Conservation (phyloP, 495 filamentous ascomycete species). For the Trichoderma gamsii region DNA sequence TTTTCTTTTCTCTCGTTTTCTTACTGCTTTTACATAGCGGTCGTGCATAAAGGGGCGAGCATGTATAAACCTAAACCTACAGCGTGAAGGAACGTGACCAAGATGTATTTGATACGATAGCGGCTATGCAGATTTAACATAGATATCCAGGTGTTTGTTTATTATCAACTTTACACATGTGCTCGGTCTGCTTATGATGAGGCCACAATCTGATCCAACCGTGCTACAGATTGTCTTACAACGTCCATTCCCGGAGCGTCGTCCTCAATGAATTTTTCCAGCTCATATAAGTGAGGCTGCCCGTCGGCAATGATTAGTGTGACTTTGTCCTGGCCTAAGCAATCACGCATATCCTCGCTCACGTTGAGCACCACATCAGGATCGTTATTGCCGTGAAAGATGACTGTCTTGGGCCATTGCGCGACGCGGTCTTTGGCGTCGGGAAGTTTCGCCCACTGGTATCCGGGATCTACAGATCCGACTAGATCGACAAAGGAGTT, state of each 20-base stretch:
- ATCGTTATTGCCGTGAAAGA: slow-evolving; percentile 24
- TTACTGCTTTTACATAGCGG: slow-evolving; percentile 9
- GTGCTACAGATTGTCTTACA: slow-evolving; percentile 17
- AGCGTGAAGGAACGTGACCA: slow-evolving; percentile 11
- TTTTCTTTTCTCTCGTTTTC: background rate
- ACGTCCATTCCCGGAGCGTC: slow-evolving; percentile 6
- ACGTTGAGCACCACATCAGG: slow-evolving; percentile 19
- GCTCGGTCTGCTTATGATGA: background rate
- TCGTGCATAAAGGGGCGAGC: background rate
- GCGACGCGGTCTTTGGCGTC: background rate
- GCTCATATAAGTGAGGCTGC: slow-evolving; percentile 22
- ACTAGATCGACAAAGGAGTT: slow-evolving; percentile 19
- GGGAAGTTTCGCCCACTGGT: slow-evolving; percentile 17
- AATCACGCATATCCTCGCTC: slow-evolving; percentile 15
- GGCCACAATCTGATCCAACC: slow-evolving; percentile 16
- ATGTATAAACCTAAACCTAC: slow-evolving; percentile 9
- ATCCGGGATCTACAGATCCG: slow-evolving; percentile 20
- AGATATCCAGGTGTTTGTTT: slow-evolving; percentile 13
- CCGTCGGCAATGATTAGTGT: slow-evolving; percentile 17
- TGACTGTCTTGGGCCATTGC: slow-evolving; percentile 22
- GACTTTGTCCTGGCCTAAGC: slow-evolving; percentile 18
- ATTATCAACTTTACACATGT: background rate
- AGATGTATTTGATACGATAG: slow-evolving; percentile 7
- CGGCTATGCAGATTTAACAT: background rate
- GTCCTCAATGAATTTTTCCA: slow-evolving; percentile 19